Evolutionary conservation across 2,329 filamentous ascomycete species (phyloP), one percentile per base, ranked within the genome.

Genomic region (Alternaria viburni): DNA sequence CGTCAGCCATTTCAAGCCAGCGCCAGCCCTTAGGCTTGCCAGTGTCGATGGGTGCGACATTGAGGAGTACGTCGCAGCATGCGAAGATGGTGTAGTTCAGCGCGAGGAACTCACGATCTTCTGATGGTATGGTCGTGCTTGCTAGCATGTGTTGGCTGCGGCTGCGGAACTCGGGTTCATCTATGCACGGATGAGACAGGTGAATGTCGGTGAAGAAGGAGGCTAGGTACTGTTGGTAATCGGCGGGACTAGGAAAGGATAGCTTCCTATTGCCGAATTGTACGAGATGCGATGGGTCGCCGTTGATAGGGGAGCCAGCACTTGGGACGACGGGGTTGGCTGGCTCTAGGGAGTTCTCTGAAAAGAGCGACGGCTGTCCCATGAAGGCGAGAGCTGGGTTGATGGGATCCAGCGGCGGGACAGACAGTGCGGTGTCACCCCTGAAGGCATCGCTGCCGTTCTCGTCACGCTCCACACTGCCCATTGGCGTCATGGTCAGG

Each of bases 61-160:
- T 26, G 11, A 59, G 50, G 10, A 70, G 17, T 25, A 71, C 63
- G 12, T 74, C 64, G 30, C 65, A 61, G 28, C 69, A 71, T 1
- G 76, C 74, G 45, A 78, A 77, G 8, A 78, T 64, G 15, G 71
- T 64, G 44, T 79, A 79, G 54, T 74, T 71, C 7, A 79, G 57
- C 1, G 74, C 75, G 7, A 79, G 61, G 30, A 76, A 72, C n/a
- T 66, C 68, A n/a, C 67, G 28, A 23, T 76, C 69, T 17, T 52
- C 59, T 5, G 64, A 21, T 8, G 67, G 68, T n/a, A 75, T 61
- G 13, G 58, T 36, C 13, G 64, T 17, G 23, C 51, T 61, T 5
- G 70, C 64, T n/a, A 78, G 58, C 62, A 79, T 67, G 17, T 59
- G 64, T 36, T 72, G 68, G 54, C 68, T 67, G 15, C 69, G 64